phyloP scores from a whole-genome alignment of 148 eudicot species.

The Vaccinium myrtillus region DNA sequence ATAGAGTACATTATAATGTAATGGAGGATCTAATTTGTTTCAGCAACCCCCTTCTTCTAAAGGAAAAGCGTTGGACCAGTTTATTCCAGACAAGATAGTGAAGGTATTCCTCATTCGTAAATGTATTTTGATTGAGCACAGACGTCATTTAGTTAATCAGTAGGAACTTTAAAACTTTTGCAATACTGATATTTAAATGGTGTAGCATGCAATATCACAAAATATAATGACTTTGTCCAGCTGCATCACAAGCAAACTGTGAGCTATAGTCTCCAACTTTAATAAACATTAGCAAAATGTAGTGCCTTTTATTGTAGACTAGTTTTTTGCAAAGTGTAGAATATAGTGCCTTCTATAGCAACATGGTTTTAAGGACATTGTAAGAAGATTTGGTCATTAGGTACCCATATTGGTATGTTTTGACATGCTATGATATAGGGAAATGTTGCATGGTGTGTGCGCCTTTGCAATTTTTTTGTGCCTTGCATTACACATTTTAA shows the following conservation, averaged over 20 bases:
- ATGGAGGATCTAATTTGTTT: constrained; percentile 19
- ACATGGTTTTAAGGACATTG: neutral
- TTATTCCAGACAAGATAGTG: constrained; percentile 28
- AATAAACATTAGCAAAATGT: neutral
- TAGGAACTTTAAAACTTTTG: neutral
- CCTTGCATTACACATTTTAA: neutral
- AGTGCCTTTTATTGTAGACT: too few species aligned
- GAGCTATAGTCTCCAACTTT: neutral
- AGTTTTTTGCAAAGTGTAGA: neutral
- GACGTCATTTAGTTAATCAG: neutral
- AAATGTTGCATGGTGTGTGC: neutral
- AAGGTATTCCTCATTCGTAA: constrained; percentile 25
- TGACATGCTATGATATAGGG: neutral
- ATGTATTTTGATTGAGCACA: constrained; percentile 2
- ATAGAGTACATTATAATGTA: neutral
- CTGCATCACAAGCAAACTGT: neutral
- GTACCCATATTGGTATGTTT: neutral
- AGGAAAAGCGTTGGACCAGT: constrained; percentile 30
- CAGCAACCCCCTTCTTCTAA: constrained; percentile 46
- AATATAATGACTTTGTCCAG: neutral
- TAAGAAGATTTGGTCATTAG: neutral
- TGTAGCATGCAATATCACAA: neutral
- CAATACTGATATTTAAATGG: neutral
- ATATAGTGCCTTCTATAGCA: neutral
- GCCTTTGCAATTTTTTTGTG: neutral